Conservation (phyloP, 257 asterid genomes). For the Leptodermis oblonga region DNA sequence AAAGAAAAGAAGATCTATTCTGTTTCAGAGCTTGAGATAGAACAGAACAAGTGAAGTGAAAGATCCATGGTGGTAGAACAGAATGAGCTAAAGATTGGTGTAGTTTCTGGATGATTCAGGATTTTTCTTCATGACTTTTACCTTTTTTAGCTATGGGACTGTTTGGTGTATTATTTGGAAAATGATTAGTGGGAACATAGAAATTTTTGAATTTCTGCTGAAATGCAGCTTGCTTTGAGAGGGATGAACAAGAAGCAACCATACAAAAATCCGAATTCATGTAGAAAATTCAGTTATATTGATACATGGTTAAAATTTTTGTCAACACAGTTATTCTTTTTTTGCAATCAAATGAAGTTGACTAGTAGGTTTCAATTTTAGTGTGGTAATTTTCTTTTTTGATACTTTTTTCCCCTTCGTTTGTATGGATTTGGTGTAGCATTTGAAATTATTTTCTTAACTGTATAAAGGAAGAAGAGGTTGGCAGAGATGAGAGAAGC, state of each 20-base stretch:
- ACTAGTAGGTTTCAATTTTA: too few species aligned
- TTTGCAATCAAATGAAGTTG: neutral
- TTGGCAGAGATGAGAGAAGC: slow-evolving; percentile 82
- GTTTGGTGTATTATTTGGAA: neutral
- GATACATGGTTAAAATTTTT: neutral
- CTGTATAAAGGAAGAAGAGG: slow-evolving; percentile 68
- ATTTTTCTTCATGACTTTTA: neutral
- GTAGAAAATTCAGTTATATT: neutral
- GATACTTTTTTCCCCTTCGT: too few species aligned
- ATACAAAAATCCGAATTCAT: neutral
- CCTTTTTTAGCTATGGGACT: neutral
- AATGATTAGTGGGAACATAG: neutral
- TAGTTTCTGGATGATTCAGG: neutral
- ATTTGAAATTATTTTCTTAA: neutral
- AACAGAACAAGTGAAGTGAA: neutral
- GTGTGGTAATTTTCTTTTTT: neutral
- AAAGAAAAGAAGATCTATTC: too few species aligned
- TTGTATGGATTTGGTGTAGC: neutral
- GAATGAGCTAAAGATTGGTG: neutral
- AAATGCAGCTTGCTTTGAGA: neutral
- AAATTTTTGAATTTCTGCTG: neutral
- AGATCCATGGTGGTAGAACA: neutral
- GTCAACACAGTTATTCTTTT: neutral
- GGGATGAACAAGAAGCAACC: neutral
- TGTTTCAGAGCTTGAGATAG: neutral